Percentiles rank a stretch among this genome's conserved stretches.
phyloP scores from a whole-genome alignment of 345 rosid genomes.

The Eucalyptus brandiana region DNA sequence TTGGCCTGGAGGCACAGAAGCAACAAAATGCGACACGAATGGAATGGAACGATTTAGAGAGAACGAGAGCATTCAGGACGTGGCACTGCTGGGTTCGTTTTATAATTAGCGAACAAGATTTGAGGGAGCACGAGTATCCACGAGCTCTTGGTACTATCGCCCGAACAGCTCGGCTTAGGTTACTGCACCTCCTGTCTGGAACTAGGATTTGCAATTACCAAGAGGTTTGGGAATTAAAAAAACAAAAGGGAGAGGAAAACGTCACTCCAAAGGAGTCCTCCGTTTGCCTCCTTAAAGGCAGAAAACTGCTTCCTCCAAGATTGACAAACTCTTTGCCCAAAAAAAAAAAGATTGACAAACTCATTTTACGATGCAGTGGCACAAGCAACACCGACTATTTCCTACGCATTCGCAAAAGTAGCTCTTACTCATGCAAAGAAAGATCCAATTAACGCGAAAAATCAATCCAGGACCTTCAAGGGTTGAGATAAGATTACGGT shows the following conservation, averaged over 20 bases:
- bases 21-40: background rate
- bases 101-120: background rate
- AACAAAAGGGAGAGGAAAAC: background rate
- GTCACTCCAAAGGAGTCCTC: background rate
- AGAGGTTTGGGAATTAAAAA: background rate
- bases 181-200: background rate
- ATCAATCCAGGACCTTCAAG: background rate
- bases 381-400: background rate
- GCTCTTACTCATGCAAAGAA: background rate
- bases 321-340: background rate
- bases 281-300: background rate
- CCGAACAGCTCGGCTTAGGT: background rate
- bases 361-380: background rate
- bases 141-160: background rate
- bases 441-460: background rate
- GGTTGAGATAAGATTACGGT: background rate
- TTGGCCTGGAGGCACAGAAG: background rate
- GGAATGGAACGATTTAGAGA: background rate
- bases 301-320: background rate
- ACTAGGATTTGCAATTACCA: background rate
- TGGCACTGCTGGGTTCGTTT: background rate
- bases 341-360: background rate
- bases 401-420: background rate
- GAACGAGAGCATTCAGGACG: background rate
- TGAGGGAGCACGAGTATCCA: background rate